Percentiles rank a stretch among this genome's conserved stretches.
These are phyloP conservation scores for Penicillium capsulatum DNA, from an alignment of 2,329 filamentous ascomycete genomes.

Conservation along the genomic window DNA sequence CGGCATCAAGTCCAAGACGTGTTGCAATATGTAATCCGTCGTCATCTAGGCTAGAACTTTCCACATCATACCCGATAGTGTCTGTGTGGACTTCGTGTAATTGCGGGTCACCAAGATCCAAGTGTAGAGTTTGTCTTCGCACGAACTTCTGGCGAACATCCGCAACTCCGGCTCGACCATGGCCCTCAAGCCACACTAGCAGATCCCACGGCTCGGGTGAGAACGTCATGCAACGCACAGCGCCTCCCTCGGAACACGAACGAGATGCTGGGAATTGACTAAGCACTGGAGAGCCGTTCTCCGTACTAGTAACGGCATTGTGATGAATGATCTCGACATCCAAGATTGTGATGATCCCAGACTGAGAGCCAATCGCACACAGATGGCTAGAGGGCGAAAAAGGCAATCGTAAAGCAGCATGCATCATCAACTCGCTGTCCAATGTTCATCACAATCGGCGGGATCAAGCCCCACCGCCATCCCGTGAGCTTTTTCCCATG, in stretches of 20 bases:
- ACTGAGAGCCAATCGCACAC: slow-evolving; percentile 50
- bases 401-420: slow-evolving; percentile 48
- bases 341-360: slow-evolving; percentile 46
- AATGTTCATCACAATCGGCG: slow-evolving; percentile 40
- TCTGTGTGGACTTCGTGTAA: slow-evolving; percentile 34
- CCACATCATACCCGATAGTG: slow-evolving; percentile 27
- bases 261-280: slow-evolving; percentile 75
- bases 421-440: slow-evolving; percentile 39
- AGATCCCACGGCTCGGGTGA: slow-evolving; percentile 86
- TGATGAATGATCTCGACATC: slow-evolving; percentile 36
- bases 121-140: slow-evolving; percentile 42
- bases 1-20: slow-evolving; percentile 19
- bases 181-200: slow-evolving; percentile 89
- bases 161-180: slow-evolving; percentile 49
- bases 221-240: slow-evolving; percentile 87
- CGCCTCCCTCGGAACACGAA: slow-evolving; percentile 65
- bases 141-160: slow-evolving; percentile 47
- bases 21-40: slow-evolving; percentile 23
- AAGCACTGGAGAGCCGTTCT: slow-evolving; percentile 52
- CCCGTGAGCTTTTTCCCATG: slow-evolving; percentile 34
- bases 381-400: slow-evolving; percentile 48
- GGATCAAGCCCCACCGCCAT: slow-evolving; percentile 42
- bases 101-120: slow-evolving; percentile 33
- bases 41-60: slow-evolving; percentile 22
- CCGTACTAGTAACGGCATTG: slow-evolving; percentile 12